Base-by-base conservation (phyloP, 139 green algal species). In the Volvox reticuliferus region DNA sequence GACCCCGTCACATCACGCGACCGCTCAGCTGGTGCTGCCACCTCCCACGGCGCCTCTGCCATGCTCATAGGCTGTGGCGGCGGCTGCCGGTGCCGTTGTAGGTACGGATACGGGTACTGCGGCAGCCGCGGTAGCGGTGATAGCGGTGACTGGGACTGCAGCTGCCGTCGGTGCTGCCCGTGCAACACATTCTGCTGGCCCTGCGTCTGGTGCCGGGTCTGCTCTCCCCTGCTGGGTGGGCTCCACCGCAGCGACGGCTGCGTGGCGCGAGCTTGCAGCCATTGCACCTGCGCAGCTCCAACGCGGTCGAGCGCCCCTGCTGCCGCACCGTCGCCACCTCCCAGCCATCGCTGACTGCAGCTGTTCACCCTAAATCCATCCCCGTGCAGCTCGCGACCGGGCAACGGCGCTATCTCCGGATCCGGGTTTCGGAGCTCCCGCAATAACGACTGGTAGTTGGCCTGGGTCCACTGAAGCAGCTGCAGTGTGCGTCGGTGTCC, bases 391-490 rank as follows among this genome's bases (percentile, higher is more conserved):
- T 28, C 30, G 21, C 12, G 5, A 68, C 32, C 68, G 1, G 79
- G 50, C 0, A 44, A 37, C 28, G 50, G 20, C 37, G 68, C 36
- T 14, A 89, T 71, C 68, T 68, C 22, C n/a, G 86, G 32, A 75
- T 90, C 86, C 73, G 83, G 78, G 86, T 90, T 85, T 21, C 71
- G 86, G 1, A 2, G 0, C 61, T 91, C 87, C 2, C 87, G 61
- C 24, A 68, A 62, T 19, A 91, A 75, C 2, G 76, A 61, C 1
- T 86, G 76, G 55, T 86, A 86, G 76, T 91, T 65, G 61, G 76
- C 33, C 16, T 65, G 50, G 24, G 87, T 91, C 87, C 87, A 91
- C 3, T 30, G 61, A 76, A 91, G 87, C 76, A 91, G 87, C 33
- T 71, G 26, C 76, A 86, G 32, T 22, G 44, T 20, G 12, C 76